These are phyloP conservation scores for Gracilaria caudata DNA, from an alignment of 23 red algal genomes.

Conservation along the genomic window DNA sequence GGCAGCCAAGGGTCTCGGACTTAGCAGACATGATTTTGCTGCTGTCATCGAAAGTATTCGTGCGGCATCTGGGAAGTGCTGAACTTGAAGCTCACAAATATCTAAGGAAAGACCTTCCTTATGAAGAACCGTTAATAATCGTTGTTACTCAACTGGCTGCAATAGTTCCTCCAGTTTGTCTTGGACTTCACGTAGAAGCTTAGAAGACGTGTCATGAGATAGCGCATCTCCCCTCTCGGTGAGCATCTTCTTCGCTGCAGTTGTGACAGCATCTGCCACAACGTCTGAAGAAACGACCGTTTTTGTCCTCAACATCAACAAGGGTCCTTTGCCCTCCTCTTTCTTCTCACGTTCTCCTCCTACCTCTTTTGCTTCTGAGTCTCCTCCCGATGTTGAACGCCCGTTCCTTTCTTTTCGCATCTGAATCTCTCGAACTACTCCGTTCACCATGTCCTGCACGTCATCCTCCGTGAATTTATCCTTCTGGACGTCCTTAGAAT, in stretches of 20 bases:
- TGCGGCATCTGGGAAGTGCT: constrained; percentile 35
- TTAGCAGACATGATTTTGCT: constrained; percentile 45
- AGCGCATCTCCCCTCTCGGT: not conserved
- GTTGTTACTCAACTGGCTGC: constrained; percentile 20
- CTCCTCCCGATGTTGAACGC: not conserved
- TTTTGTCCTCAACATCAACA: constrained; percentile 43
- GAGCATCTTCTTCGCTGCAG: constrained; percentile 39
- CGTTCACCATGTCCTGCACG: constrained; percentile 40
- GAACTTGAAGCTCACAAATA: not conserved
- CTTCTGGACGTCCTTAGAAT: not conserved
- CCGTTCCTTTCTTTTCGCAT: constrained; percentile 1
- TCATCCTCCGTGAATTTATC: constrained; percentile 35
- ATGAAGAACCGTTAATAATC: not conserved
- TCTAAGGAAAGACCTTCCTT: not conserved
- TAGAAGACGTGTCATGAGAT: constrained; percentile 22
- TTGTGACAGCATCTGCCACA: constrained; percentile 40
- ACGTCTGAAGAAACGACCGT: constrained; percentile 37
- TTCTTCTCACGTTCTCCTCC: not conserved
- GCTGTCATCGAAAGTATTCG: constrained; percentile 73
- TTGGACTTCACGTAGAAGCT: constrained; percentile 35
- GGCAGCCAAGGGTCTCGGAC: constrained; percentile 60
- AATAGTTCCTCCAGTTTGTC: constrained; percentile 42
- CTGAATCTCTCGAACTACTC: constrained; percentile 50
- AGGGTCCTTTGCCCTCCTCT: not conserved
- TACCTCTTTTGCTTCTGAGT: not conserved